Base-by-base conservation (phyloP, 116 monocot species). In the Posidonia oceanica region DNA sequence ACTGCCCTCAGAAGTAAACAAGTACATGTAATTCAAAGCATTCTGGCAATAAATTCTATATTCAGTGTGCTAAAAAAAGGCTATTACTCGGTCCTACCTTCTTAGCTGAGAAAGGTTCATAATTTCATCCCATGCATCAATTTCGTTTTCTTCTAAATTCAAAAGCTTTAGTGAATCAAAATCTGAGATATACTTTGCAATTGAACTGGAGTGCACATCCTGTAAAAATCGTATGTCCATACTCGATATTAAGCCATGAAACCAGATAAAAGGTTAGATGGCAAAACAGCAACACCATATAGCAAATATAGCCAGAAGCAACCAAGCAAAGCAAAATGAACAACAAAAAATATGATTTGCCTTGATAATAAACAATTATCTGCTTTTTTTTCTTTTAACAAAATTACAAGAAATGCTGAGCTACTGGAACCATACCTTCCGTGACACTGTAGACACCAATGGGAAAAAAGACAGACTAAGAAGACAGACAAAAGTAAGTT, bases 111-210 rank as follows among this genome's bases (percentile, higher is more conserved):
- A 44, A 44, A 44, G 44, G 1, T 44, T 44, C 44, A 44, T 44
- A 44, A 44, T 44, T 8, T 44, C 44, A 44, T 44, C 83, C 97
- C 97, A 92, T 38, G 69, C 69, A 42, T 76, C 78, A 74, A 97
- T 83, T 37, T 64, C 70, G 67, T 89, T 97, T 68, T 87, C 79
- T 70, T 97, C 97, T 69, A 97, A 83, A 82, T 92, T 97, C 69
- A 97, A 72, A 64, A 97, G 65, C 20, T 77, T 75, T 73, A 97
- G 68, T 36, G 75, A 80, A 55, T 77, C 60, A 75, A 95, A 91
- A 74, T 84, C 84, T 78, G 69, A 21, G 66, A 81, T 74, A 75
- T 40, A 75, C 67, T 55, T 78, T 66, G 61, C 65, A 16, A 39
- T 55, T 2, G 75, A 62, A 42, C 16, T 67, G 36, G 71, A 73